These are phyloP conservation scores for Lactarius vividus DNA, from an alignment of 768 basidiomycete species.

Conservation along the genomic window DNA sequence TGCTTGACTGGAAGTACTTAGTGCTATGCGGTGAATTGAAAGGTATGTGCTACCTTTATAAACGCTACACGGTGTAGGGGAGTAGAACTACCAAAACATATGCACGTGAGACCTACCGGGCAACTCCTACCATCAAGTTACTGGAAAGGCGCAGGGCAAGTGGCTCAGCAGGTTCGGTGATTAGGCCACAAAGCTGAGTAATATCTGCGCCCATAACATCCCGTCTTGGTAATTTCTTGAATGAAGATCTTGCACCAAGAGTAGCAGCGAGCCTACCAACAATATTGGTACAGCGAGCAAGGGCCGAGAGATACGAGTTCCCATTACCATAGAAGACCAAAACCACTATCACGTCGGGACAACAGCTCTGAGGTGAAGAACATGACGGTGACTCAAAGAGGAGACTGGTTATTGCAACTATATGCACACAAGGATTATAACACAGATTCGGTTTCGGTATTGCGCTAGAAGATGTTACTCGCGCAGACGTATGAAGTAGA, in stretches of 20 bases:
- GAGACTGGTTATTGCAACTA: background rate
- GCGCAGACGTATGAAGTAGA: background rate
- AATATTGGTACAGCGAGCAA: conserved; percentile 2
- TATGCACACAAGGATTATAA: conserved; percentile 10
- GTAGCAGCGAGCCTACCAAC: conserved; percentile 81
- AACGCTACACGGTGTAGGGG: conserved; percentile 35
- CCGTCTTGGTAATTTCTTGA: conserved; percentile 78
- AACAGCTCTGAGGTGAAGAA: conserved; percentile 86
- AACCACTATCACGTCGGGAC: conserved; percentile 79
- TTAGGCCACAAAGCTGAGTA: conserved; percentile 72
- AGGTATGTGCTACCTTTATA: conserved; percentile 44
- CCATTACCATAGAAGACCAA: conserved; percentile 78
- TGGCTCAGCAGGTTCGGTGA: conserved; percentile 80
- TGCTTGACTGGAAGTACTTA: conserved; percentile 60
- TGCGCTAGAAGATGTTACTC: background rate
- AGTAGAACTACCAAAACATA: background rate
- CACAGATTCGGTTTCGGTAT: conserved; percentile 2
- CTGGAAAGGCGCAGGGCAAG: conserved; percentile 84
- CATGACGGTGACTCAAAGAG: conserved; percentile 43
- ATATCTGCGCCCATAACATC: conserved; percentile 87
- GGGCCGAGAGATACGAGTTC: conserved; percentile 1
- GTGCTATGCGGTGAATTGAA: background rate
- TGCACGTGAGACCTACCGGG: conserved; percentile 52
- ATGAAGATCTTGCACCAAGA: conserved; percentile 80
- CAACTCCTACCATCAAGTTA: conserved; percentile 86